Evolutionary conservation across 2,329 filamentous ascomycete genomes (phyloP).

Genomic region (Penicillium sp.): DNA sequence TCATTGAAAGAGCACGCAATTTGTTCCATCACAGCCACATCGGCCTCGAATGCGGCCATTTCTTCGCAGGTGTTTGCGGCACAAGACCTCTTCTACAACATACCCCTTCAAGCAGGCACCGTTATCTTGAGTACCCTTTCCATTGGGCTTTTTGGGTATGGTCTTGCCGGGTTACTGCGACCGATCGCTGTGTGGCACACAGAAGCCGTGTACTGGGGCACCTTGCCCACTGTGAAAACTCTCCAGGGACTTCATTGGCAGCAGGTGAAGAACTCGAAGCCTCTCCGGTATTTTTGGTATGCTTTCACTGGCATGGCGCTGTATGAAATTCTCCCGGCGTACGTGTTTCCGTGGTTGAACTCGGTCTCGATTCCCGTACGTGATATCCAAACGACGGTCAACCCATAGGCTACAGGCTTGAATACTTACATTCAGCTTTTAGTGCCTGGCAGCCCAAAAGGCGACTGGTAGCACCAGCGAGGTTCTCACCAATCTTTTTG

Average conservation of each 20-base stretch:
- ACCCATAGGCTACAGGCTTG: no score
- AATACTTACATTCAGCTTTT: no score
- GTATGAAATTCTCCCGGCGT: constrained; percentile 59
- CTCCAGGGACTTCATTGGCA: constrained; percentile 60
- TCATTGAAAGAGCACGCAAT: constrained; percentile 60
- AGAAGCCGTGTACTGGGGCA: constrained; percentile 60
- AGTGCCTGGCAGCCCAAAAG: constrained; percentile 56
- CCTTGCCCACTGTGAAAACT: constrained; percentile 55
- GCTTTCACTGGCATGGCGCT: constrained; percentile 51
- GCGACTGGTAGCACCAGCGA: constrained; percentile 50
- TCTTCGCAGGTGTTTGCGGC: constrained; percentile 50
- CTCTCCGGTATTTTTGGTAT: constrained; percentile 57
- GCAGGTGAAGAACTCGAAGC: constrained; percentile 53
- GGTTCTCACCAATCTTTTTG: constrained; percentile 53
- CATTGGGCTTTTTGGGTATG: constrained; percentile 60
- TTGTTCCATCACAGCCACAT: constrained; percentile 57
- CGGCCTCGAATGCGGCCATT: constrained; percentile 53
- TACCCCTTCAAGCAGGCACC: constrained; percentile 50
- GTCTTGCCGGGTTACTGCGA: constrained; percentile 56
- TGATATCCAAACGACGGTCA: background rate
- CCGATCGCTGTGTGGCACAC: constrained; percentile 59
- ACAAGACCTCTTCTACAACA: constrained; percentile 57
- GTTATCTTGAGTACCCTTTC: constrained; percentile 55
- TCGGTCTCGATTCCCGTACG: constrained; percentile 53
- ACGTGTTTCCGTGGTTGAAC: constrained; percentile 60